Evolutionary conservation across 139 green algal species (phyloP), one percentile per base, ranked within the genome.

Genomic region (Chlorella sp.): DNA sequence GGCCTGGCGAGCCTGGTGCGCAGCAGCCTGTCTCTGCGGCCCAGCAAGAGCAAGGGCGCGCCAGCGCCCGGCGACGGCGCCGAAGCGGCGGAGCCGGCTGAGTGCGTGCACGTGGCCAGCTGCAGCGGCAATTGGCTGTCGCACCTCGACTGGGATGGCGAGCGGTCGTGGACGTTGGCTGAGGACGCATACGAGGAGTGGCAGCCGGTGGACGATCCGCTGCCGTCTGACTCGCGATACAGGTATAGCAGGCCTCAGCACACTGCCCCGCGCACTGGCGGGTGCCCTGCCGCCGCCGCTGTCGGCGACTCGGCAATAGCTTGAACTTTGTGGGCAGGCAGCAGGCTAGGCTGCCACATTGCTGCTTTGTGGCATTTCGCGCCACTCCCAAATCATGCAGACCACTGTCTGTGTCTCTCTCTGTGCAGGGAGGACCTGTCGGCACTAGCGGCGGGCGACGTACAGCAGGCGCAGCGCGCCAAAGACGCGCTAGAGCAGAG

Each of bases 121-220:
- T 84, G 80, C 73, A 71, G 31, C 43, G 91, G 91, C 73, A 93
- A 93, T 82, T 97, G 91, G 91, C 86, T 97, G 35, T 90, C 82
- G 2, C 85, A 96, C 73, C 58, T 94, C 15, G 85, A 93, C 75
- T 88, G 91, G 62, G 87, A 90, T 45, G 77, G 82, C 3, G 48
- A 79, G 15, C 73, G 90, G 64, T 87, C 71, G 60, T 95, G 92
- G 91, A 91, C 84, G 2, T 58, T 93, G 21, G 40, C 27, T 4
- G 77, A 82, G 23, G 77, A 84, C 35, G 38, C 51, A 23, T 66
- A 76, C 0, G 71, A 84, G 63, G 36, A 53, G 17, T 95, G 91
- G 88, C n/a, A 67, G 56, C 78, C 79, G 2, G 55, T 76, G 5
- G 38, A 41, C 3, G 19, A 61, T 23, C 42, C 76, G 23, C 75